Base-by-base conservation (phyloP, 305 asterid species). In the Rubia balearica region DNA sequence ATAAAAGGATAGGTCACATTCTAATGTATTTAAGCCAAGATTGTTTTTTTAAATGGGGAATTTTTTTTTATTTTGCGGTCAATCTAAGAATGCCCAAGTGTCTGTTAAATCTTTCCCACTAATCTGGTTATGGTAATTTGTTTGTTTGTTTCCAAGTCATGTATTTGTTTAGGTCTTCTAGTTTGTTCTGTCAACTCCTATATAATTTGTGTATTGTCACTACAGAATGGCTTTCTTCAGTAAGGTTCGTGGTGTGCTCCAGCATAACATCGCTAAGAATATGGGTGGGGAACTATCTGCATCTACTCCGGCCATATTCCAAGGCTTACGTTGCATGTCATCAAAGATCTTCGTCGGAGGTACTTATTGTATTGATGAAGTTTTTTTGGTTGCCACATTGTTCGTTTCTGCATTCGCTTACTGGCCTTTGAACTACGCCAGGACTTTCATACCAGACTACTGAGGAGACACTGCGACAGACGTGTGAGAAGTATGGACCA, bases 271-370 rank as follows among this genome's bases (percentile, higher is more conserved):
- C 46, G 76, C 71, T 66, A 83, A 70, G 46, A 85, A 77, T 49
- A 61, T 88, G 69, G 81, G 36, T 67, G 85, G 67, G 45, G 86
- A 84, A 68, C 67, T 81, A 42, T 69, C 92, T 11, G 82, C 82
- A 61, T 81, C 93, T 30, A 80, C 57, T 10, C 86, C 90, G 17
- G 86, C 91, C 72, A 77, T 88, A 71, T 80, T 85, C 49, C 96
- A 90, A 77, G 83, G 84, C 4, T 76, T 88, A 72, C 83, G 97
- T 81, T 84, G 84, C 86, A 92, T 92, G 97, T 88, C 98, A 41
- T 83, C 96, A 43, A 92, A 86, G 80, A 64, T 90, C 72, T 92
- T 92, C 70, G 68, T 92, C 56, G 98, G 98, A 90, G 98, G 98
- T 90, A 61, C 72, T 49, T 38, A 57, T 17, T 43, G 8, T 65